phyloP scores from a whole-genome alignment of 345 rosid species.

The Aurinia saxatilis region DNA sequence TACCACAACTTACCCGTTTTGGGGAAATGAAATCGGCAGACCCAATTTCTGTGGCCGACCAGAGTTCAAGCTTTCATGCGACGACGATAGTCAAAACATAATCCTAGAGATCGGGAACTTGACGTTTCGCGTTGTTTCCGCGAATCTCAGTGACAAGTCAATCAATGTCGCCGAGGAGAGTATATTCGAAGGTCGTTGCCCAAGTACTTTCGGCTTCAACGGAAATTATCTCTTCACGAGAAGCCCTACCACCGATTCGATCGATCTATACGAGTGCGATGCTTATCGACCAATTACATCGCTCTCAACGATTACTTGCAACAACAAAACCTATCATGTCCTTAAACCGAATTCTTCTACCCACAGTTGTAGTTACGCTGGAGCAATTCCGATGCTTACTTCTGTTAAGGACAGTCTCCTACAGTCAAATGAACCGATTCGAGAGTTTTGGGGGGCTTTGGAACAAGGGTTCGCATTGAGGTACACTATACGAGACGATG shows the following conservation, averaged over 20 bases:
- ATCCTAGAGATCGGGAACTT: not conserved
- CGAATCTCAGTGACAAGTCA: accelerated
- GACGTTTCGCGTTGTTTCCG: constrained; percentile 3
- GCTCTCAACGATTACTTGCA: not conserved
- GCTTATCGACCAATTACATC: not conserved
- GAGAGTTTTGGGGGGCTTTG: not conserved
- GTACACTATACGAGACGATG: accelerated
- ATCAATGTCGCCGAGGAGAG: constrained; percentile 26
- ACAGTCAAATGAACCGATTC: accelerated
- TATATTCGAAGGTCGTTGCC: constrained; percentile 16
- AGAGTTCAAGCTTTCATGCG: constrained; percentile 32
- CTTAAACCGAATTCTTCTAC: not conserved
- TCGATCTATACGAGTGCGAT: constrained; percentile 23
- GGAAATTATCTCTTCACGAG: not conserved
- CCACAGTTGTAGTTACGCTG: not conserved
- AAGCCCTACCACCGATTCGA: not conserved
- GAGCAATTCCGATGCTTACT: constrained; percentile 11
- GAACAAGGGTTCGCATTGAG: constrained; percentile 22
- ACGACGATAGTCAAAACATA: not conserved
- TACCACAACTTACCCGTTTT: constrained; percentile 47
- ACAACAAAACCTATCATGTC: not conserved
- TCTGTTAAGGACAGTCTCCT: not conserved
- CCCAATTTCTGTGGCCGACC: constrained; percentile 29
- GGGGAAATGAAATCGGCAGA: constrained; percentile 20
- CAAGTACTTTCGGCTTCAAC: not conserved